Percentiles rank a stretch among this genome's conserved stretches.
Conservation (phyloP, 768 basidiomycete species). For the Tylopilus rubrobrunneus region DNA sequence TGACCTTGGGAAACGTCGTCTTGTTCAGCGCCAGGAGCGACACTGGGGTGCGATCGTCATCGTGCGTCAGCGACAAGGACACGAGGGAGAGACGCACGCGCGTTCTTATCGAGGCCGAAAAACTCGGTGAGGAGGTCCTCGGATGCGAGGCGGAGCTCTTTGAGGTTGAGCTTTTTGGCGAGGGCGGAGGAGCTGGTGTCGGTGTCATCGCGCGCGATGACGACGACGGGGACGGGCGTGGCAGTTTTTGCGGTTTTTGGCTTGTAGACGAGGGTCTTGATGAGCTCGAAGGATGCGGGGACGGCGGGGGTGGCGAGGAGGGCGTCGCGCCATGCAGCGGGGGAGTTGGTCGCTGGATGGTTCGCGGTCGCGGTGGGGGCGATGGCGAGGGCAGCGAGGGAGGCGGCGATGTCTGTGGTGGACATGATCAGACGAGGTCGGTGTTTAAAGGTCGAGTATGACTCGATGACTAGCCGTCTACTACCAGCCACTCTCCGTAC, state of each 20-base stretch:
- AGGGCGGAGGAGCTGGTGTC: constrained; percentile 76
- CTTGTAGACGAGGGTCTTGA: constrained; percentile 92
- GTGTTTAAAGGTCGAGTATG: constrained; percentile 20
- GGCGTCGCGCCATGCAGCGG: constrained; percentile 72
- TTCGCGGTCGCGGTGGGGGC: constrained; percentile 46
- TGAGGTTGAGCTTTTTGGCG: constrained; percentile 76
- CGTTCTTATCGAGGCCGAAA: constrained; percentile 81
- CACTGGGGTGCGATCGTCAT: constrained; percentile 42
- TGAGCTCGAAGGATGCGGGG: constrained; percentile 62
- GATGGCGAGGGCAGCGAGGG: constrained; percentile 53
- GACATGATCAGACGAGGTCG: constrained; percentile 29
- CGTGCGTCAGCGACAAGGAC: not conserved
- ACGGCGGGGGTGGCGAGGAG: constrained; percentile 49
- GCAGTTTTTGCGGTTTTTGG: constrained; percentile 93
- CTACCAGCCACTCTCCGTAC: too few species aligned
- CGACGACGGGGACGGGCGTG: constrained; percentile 78
- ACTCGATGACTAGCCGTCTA: constrained; percentile 26
- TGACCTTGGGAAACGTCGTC: constrained; percentile 62
- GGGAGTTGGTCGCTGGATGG: constrained; percentile 65
- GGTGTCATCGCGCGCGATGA: constrained; percentile 82
- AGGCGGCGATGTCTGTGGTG: constrained; percentile 30
- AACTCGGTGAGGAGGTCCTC: constrained; percentile 86
- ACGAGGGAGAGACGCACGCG: constrained; percentile 58
- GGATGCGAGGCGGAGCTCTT: constrained; percentile 82
- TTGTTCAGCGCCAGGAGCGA: constrained; percentile 73